These are phyloP conservation scores for Tolypocladium paradoxum DNA, from an alignment of 2,329 filamentous ascomycete species.

Conservation along the genomic window DNA sequence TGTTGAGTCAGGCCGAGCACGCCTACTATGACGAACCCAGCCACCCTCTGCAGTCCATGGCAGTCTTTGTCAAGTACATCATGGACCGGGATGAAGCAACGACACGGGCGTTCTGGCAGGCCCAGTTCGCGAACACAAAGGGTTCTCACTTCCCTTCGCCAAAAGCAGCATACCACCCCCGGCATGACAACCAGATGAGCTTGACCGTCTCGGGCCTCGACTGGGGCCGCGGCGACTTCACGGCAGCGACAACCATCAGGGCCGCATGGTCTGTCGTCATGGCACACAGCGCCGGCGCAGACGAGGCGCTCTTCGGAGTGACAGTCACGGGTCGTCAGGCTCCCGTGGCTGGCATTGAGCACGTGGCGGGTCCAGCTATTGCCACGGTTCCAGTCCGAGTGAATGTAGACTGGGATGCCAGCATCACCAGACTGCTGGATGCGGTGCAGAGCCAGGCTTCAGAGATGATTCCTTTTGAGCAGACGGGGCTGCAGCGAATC, in stretches of 20 bases:
- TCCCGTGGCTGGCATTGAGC: conserved; percentile 13
- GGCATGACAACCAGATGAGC: conserved; percentile 1
- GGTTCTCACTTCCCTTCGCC: conserved; percentile 5
- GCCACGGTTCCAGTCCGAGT: conserved; percentile 14
- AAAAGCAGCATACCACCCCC: conserved; percentile 1
- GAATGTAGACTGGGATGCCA: conserved; percentile 2
- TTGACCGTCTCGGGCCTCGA: conserved; percentile 1
- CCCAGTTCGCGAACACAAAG: conserved; percentile 20
- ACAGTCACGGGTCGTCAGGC: conserved; percentile 16
- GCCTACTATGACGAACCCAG: conserved; percentile 5
- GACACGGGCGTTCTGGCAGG: conserved; percentile 27
- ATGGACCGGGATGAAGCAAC: conserved; percentile 14
- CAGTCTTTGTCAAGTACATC: conserved; percentile 31
- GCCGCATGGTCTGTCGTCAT: conserved; percentile 22
- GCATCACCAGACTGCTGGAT: background rate
- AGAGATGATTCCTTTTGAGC: conserved; percentile 16
- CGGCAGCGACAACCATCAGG: conserved; percentile 11
- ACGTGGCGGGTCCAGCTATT: conserved; percentile 16
- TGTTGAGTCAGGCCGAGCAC: conserved; percentile 7
- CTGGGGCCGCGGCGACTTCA: conserved; percentile 6
- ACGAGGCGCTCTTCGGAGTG: conserved; percentile 19
- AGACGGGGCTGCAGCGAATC: conserved; percentile 20
- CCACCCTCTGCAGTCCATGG: conserved; percentile 12
- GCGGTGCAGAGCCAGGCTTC: conserved; percentile 12
- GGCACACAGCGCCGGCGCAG: conserved; percentile 21